Evolutionary conservation across 805 yeast genomes (phyloP).

Genomic region (Metschnikowia kofuensis): DNA sequence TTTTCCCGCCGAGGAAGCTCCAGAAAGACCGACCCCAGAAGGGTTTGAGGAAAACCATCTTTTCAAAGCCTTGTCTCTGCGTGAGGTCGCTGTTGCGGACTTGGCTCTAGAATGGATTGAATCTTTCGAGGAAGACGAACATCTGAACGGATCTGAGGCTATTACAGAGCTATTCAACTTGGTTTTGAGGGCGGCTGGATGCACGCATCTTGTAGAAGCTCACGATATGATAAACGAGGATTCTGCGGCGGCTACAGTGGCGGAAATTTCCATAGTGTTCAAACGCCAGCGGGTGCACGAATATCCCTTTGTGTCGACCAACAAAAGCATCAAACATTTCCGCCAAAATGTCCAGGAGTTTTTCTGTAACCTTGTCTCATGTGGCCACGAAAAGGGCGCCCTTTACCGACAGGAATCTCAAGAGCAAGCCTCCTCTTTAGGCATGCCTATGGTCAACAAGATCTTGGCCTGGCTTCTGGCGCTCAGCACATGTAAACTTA

Average conservation of each 20-base stretch:
- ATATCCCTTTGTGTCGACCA: slow-evolving; percentile 60
- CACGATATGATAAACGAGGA: slow-evolving; percentile 75
- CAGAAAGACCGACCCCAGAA: neutral
- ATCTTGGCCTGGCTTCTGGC: slow-evolving; percentile 74
- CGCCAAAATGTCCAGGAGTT: slow-evolving; percentile 51
- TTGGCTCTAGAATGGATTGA: slow-evolving; percentile 42
- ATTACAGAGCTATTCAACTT: slow-evolving; percentile 66
- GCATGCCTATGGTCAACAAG: slow-evolving; percentile 48
- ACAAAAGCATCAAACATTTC: slow-evolving; percentile 46
- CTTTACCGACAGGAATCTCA: slow-evolving; percentile 38
- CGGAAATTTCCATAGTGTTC: slow-evolving; percentile 65
- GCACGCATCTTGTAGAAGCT: slow-evolving; percentile 59
- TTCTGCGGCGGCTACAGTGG: slow-evolving; percentile 68
- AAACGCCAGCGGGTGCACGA: slow-evolving; percentile 62
- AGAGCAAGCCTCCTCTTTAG: slow-evolving; percentile 19
- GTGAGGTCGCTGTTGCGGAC: slow-evolving; percentile 30
- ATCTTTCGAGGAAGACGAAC: slow-evolving; percentile 23
- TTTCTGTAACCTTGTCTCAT: slow-evolving; percentile 46
- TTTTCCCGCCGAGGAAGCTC: neutral
- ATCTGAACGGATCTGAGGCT: slow-evolving; percentile 28
- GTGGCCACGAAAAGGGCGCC: slow-evolving; percentile 61
- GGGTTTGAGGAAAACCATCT: slow-evolving; percentile 31
- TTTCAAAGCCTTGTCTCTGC: slow-evolving; percentile 29
- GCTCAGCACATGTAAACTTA: slow-evolving; percentile 62
- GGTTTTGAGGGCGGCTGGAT: slow-evolving; percentile 68